Base-by-base conservation (phyloP, 441 rosid genomes). In the Daphne laureola region DNA sequence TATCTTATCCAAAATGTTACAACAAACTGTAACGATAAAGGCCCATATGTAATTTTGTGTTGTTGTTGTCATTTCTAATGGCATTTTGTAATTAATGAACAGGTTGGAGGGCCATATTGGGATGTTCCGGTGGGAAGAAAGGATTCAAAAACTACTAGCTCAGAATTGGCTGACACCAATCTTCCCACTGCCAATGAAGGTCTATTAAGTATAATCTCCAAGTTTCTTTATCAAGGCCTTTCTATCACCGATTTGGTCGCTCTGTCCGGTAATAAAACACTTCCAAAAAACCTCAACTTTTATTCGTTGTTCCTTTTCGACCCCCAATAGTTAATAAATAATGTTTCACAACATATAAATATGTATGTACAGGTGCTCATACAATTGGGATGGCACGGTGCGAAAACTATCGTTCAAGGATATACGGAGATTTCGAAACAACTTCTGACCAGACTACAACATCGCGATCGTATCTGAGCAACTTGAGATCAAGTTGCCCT, bases 31-130 rank as follows among this genome's bases (percentile, higher is more conserved):
- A n/a, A n/a, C n/a, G n/a, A n/a, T n/a, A n/a, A n/a, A n/a, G n/a
- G n/a, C n/a, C n/a, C n/a, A 4, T 31, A 8, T 31, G 38, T 31
- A 5, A 31, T 5, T 31, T 31, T 31, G 38, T 31, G 38, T 8
- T 4, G 9, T 31, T 31, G 9, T 35, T 11, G 4, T 6, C 31
- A 13, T 7, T 44, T 17, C 16, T 47, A 58, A 14, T 40, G 63
- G 43, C 54, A 21, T 21, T 21, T 21, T 21, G 25, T 2, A 38
- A 17, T 27, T 5, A 15, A 5, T 53, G 48, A 4, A 13, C 67
- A 81, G 87, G 90, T 83, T 17, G 85, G 87, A 14, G 90, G 90
- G 23, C 87, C 91, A 44, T 78, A 73, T 44, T 83, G 91, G 91
- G 81, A 81, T 45, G 91, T 83, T 62, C 91, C 87, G 0, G 65